These are phyloP conservation scores for Ustulina deusta DNA, from an alignment of 2,329 filamentous ascomycete genomes.

Conservation along the genomic window DNA sequence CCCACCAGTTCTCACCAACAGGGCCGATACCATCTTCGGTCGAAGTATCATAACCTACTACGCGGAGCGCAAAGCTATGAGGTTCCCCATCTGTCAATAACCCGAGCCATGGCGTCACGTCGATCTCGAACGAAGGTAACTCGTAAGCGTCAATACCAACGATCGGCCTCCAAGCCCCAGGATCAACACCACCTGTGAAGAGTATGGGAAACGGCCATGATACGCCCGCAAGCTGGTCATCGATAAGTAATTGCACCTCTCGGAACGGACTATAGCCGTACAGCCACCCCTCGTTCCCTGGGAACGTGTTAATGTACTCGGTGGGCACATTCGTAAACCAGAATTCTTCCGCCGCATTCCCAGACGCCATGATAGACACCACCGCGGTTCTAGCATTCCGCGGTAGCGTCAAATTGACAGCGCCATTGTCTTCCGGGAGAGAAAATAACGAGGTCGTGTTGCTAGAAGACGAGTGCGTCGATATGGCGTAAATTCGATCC, in stretches of 20 bases:
- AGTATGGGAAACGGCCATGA: slow-evolving; percentile 77
- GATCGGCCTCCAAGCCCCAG: slow-evolving; percentile 76
- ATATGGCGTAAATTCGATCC: slow-evolving; percentile 55
- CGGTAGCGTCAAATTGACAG: slow-evolving; percentile 63
- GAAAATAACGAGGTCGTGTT: slow-evolving; percentile 67
- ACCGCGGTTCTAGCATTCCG: slow-evolving; percentile 69
- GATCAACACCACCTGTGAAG: slow-evolving; percentile 76
- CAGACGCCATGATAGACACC: slow-evolving; percentile 72
- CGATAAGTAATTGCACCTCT: slow-evolving; percentile 74
- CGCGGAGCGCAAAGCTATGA: slow-evolving; percentile 54
- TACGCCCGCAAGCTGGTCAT: slow-evolving; percentile 71
- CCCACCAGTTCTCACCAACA: slow-evolving; percentile 71
- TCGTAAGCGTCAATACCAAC: slow-evolving; percentile 78
- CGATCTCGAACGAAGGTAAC: slow-evolving; percentile 74
- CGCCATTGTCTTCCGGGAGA: slow-evolving; percentile 65
- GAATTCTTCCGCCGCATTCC: slow-evolving; percentile 75
- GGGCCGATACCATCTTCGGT: slow-evolving; percentile 54
- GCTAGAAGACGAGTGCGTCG: slow-evolving; percentile 55
- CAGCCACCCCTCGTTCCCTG: slow-evolving; percentile 60
- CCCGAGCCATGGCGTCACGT: slow-evolving; percentile 74
- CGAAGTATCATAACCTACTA: slow-evolving; percentile 56
- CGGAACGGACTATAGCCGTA: slow-evolving; percentile 74
- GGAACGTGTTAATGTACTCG: slow-evolving; percentile 67
- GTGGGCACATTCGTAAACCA: slow-evolving; percentile 76
- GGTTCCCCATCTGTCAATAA: slow-evolving; percentile 65